Base-by-base conservation (phyloP, 1,284 basidiomycete species). In the Ustanciosporium gigantosporum region DNA sequence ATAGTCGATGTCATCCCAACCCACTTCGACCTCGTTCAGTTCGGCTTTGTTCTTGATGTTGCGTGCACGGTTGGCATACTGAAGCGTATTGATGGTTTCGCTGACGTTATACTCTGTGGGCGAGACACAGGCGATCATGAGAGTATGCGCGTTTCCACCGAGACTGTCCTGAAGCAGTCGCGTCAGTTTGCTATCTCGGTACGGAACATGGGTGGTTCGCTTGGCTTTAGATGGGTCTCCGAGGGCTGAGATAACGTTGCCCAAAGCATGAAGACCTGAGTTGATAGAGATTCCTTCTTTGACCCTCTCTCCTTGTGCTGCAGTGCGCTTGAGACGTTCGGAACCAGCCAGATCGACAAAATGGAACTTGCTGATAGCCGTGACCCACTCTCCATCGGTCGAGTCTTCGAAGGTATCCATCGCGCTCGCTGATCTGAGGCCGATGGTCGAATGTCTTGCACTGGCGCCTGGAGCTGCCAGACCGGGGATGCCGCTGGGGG, bases 91-190 rank as follows among this genome's bases (percentile, higher is more conserved):
- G 67, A 96, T 83, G 0, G 95, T 97, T 80, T 99, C 94, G 61
- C 83, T 87, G 4, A 89, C 85, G 79, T 99, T 99, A 85, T 87
- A 94, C 79, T 98, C 95, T 0, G 88, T 88, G 11, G 93, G 89
- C 62, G 91, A 94, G 55, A 97, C 88, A 79, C 95, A 98, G 9
- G 94, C 94, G 66, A 98, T 92, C 95, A 98, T 98, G 61, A 96
- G 87, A 3, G 95, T 98, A 74, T 95, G 89, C 1, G 94, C 89
- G 79, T 97, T 98, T 29, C 94, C 94, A 37, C 94, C 94, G n/a
- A 98, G 85, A 13, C 93, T 97, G 79, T 97, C 93, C 86, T 97
- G 93, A 14, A 97, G 82, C 51, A 85, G 80, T 32, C 92, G 87
- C 3, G 92, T 96, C 66, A 97, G 87, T 79, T 97, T 98, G 13